These are phyloP conservation scores for Austroboletus niveus DNA, from an alignment of 1,284 basidiomycete genomes.

Conservation along the genomic window DNA sequence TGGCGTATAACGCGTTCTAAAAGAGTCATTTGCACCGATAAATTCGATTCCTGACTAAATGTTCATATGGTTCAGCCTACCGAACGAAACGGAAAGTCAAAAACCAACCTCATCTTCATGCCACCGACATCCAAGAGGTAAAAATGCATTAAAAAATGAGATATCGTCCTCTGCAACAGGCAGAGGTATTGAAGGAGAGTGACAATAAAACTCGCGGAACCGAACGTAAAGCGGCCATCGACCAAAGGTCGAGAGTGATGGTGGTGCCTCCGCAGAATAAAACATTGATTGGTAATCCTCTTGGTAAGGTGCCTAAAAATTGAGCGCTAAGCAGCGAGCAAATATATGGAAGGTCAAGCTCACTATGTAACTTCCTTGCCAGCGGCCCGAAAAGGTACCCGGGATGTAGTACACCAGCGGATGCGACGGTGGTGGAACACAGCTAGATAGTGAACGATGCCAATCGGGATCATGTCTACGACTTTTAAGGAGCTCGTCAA, in stretches of 20 bases:
- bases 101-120: constrained; percentile 36
- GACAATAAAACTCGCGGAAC: constrained; percentile 45
- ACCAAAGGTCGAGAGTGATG: constrained; percentile 33
- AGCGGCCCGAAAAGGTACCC: constrained; percentile 43
- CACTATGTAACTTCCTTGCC: constrained; percentile 48
- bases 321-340: constrained; percentile 8
- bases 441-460: constrained; percentile 23
- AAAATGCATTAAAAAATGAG: constrained; percentile 41
- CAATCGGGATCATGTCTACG: constrained; percentile 32
- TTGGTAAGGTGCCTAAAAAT: constrained; percentile 35
- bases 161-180: constrained; percentile 23
- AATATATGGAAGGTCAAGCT: constrained; percentile 5
- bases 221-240: constrained; percentile 45
- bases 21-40: constrained; percentile 35
- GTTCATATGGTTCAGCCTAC: constrained; percentile 4
- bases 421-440: background rate
- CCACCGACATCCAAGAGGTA: constrained; percentile 39
- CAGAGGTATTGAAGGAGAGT: constrained; percentile 28
- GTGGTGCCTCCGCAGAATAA: constrained; percentile 31
- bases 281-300: constrained; percentile 38
- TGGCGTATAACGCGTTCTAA: constrained; percentile 36
- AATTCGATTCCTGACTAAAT: constrained; percentile 44
- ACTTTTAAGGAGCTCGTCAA: constrained; percentile 29
- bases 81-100: background rate
- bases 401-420: constrained; percentile 34